A percentile compares a stretch with the other conserved stretches of the same genome.
These are phyloP conservation scores for Exophiala bonariae DNA, from an alignment of 2,329 filamentous ascomycete genomes.

Conservation along the genomic window DNA sequence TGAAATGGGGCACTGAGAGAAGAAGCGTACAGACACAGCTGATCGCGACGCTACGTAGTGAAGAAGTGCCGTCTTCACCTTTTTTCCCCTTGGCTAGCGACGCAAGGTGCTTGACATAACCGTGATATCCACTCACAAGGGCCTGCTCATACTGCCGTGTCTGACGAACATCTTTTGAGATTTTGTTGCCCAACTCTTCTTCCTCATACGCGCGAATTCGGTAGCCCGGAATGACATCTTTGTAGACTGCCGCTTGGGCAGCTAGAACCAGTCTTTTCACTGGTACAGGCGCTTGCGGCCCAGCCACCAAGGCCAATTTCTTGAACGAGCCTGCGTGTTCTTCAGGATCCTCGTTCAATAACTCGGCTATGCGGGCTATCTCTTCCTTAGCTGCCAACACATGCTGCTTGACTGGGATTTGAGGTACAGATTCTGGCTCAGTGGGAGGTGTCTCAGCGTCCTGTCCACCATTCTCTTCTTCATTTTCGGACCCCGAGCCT, in stretches of 20 bases:
- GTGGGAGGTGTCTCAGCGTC: conserved; percentile 32
- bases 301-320: conserved; percentile 69
- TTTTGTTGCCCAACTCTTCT: conserved; percentile 71
- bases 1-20: conserved; percentile 88
- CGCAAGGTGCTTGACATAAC: conserved; percentile 75
- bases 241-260: conserved; percentile 87
- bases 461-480: conserved; percentile 52
- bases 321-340: conserved; percentile 82
- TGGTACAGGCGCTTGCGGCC: conserved; percentile 60
- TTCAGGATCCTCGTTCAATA: conserved; percentile 89
- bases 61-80: conserved; percentile 31
- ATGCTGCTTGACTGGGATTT: conserved; percentile 73
- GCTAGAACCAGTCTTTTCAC: conserved; percentile 84
- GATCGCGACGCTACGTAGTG: conserved; percentile 73
- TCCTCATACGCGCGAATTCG: conserved; percentile 81
- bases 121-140: conserved; percentile 79
- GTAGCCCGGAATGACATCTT: conserved; percentile 95
- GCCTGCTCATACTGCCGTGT: conserved; percentile 84
- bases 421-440: conserved; percentile 55
- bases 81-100: conserved; percentile 63
- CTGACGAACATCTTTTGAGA: conserved; percentile 88
- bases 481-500: conserved; percentile 56
- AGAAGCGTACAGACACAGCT: conserved; percentile 82
- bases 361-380: conserved; percentile 75
- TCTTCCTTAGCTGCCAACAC: conserved; percentile 89